Evolutionary conservation across 441 rosid genomes (phyloP).

Genomic region (Erodium chrysanthum): DNA sequence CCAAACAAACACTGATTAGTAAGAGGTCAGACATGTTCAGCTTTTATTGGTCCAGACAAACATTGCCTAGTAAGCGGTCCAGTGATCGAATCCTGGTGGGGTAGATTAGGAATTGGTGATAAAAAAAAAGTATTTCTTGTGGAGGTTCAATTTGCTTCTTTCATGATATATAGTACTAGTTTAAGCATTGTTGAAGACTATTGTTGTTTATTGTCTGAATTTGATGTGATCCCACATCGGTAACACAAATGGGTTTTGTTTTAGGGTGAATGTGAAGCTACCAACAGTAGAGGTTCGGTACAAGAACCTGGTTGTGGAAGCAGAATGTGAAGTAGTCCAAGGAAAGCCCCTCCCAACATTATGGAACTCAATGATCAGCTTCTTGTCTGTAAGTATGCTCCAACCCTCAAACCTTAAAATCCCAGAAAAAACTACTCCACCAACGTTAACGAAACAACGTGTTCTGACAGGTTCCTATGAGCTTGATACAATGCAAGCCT

Average conservation of each 20-base stretch:
- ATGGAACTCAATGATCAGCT: slow-evolving; percentile 34
- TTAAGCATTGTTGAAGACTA: too few relatives aligned
- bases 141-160: too few relatives aligned
- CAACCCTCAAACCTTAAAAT: neutral
- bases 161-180: too few relatives aligned
- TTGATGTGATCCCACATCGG: too few relatives aligned
- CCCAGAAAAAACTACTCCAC: neutral
- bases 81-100: too few relatives aligned
- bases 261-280: slow-evolving; percentile 36
- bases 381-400: slow-evolving; percentile 29
- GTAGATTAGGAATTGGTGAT: too few relatives aligned
- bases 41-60: too few relatives aligned
- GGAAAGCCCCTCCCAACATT: slow-evolving; percentile 54
- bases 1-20: too few relatives aligned
- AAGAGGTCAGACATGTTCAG: too few relatives aligned
- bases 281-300: slow-evolving; percentile 50
- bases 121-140: too few relatives aligned
- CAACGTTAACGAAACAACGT: neutral
- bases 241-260: neutral
- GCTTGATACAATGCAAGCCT: neutral
- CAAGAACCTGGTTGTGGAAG: slow-evolving; percentile 36
- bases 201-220: too few relatives aligned
- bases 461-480: slow-evolving; percentile 17
- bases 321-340: slow-evolving; percentile 35
- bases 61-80: neutral